Conservation (phyloP, 2,329 filamentous ascomycete genomes). For the Sporothrix dimorphospora region DNA sequence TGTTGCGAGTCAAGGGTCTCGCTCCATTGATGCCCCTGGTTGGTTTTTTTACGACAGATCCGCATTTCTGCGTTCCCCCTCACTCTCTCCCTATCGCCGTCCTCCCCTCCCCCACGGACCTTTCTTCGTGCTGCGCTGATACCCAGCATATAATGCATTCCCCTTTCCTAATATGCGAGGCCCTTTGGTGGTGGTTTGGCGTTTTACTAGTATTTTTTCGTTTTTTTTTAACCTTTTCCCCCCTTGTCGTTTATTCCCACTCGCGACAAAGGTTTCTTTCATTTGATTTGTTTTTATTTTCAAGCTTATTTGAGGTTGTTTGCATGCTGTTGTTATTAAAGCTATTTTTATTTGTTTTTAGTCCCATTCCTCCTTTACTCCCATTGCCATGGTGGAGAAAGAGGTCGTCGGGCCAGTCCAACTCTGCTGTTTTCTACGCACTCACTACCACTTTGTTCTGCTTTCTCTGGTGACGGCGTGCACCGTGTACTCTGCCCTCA, state of each 20-base stretch:
- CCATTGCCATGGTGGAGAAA: background rate
- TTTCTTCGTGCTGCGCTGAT: conserved; percentile 50
- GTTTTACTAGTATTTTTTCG: conserved; percentile 21
- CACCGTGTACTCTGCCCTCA: background rate
- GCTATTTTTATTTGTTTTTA: background rate
- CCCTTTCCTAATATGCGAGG: conserved; percentile 30
- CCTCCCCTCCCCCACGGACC: conserved; percentile 35
- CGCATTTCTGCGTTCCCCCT: background rate
- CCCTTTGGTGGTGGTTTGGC: conserved; percentile 31
- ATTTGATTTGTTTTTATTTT: background rate
- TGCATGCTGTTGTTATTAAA: background rate
- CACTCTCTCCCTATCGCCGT: background rate
- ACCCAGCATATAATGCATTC: conserved; percentile 62
- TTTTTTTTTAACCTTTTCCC: background rate
- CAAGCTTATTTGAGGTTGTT: background rate
- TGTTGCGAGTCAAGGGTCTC: background rate
- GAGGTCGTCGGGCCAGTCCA: background rate
- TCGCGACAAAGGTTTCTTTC: background rate
- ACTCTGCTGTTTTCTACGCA: background rate
- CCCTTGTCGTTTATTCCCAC: background rate
- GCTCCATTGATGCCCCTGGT: background rate
- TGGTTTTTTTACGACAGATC: background rate
- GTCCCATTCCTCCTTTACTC: background rate
- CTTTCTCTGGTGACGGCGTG: background rate
- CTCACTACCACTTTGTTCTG: background rate